phyloP scores from a whole-genome alignment of 306 rosid genomes.

The Acacia confusa region DNA sequence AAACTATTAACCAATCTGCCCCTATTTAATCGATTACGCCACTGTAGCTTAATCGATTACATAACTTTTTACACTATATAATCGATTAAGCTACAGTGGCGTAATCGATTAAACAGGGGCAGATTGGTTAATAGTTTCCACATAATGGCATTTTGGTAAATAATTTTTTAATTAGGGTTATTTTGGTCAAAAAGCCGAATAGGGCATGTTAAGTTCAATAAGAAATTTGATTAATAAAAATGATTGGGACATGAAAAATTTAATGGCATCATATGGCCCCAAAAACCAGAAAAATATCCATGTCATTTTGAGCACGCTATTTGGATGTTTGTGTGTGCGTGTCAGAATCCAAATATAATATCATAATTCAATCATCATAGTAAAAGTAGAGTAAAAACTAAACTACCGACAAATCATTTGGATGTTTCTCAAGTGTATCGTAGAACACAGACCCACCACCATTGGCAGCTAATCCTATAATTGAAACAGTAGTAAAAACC shows the following conservation, averaged over 20 bases:
- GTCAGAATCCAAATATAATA: neutral
- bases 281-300: neutral
- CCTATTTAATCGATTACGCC: no score
- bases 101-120: no score
- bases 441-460: conserved; percentile 2
- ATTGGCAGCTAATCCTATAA: conserved; percentile 1
- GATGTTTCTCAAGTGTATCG: neutral
- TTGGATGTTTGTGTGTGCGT: neutral
- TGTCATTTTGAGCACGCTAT: neutral
- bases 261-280: neutral
- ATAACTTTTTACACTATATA: no score
- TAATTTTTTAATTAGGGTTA: no score
- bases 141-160: no score
- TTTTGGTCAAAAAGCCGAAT: no score
- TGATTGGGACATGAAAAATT: neutral
- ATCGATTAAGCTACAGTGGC: no score
- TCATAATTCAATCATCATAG: neutral
- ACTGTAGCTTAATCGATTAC: no score
- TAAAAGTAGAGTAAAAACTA: no score
- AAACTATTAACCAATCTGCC: no score
- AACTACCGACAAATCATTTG: neutral
- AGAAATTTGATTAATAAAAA: neutral
- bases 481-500: conserved; percentile 1
- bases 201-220: neutral
- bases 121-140: no score